Evolutionary conservation across 1,284 basidiomycete species (phyloP).

Genomic region (Sparassis latifolia): DNA sequence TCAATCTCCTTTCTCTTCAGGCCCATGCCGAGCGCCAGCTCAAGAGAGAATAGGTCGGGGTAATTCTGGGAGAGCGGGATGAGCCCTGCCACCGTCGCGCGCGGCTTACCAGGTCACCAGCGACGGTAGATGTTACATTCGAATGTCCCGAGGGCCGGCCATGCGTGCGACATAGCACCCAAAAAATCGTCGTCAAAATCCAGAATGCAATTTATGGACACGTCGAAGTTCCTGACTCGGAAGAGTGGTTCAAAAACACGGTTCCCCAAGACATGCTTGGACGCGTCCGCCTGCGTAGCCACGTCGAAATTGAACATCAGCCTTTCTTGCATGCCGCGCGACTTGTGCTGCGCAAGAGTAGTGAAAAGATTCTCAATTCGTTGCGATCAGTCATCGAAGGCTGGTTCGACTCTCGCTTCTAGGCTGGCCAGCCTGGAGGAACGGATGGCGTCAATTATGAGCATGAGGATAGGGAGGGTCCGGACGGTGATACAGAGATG

Average conservation of each 20-base stretch:
- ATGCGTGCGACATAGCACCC: not conserved
- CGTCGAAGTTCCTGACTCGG: not conserved
- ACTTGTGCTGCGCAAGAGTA: too few relatives aligned
- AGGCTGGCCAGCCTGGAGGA: too few relatives aligned
- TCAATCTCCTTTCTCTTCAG: not conserved
- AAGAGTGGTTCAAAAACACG: not conserved
- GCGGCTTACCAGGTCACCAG: not conserved
- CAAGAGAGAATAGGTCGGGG: not conserved
- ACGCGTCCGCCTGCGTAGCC: too few relatives aligned
- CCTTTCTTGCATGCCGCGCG: too few relatives aligned
- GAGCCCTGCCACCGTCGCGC: slow-evolving; percentile 3
- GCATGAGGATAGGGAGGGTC: too few relatives aligned
- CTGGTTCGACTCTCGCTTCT: too few relatives aligned
- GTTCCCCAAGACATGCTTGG: too few relatives aligned
- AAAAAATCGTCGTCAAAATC: slow-evolving; percentile 3
- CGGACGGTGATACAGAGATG: too few relatives aligned
- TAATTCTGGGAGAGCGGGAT: slow-evolving; percentile 1
- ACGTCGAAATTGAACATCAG: too few relatives aligned
- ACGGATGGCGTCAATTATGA: too few relatives aligned
- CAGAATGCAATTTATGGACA: not conserved
- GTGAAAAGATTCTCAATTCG: too few relatives aligned
- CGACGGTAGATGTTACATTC: not conserved
- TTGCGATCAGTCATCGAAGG: too few relatives aligned
- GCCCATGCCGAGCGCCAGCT: not conserved
- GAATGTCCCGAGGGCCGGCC: slow-evolving; percentile 1